Evolutionary conservation across 257 asterid genomes (phyloP).

Genomic region (Lavandula angustifolia): DNA sequence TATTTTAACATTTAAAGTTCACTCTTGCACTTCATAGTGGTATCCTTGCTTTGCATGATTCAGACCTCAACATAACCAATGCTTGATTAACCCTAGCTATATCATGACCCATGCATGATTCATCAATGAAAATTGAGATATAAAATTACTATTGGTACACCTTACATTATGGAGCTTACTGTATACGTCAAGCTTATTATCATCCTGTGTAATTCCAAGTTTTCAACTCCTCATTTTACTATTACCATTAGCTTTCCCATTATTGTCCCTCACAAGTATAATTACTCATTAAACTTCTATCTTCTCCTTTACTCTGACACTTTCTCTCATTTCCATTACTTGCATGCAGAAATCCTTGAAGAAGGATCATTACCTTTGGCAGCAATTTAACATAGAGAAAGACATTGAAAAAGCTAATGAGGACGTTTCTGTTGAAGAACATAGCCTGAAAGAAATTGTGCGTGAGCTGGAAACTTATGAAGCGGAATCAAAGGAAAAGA

Average conservation of each 20-base stretch:
- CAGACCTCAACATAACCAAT: slow-evolving; percentile 12
- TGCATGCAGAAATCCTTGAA: slow-evolving; percentile 75
- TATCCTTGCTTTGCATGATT: slow-evolving; percentile 1
- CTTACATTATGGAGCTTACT: neutral
- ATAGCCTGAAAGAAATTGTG: slow-evolving; percentile 71
- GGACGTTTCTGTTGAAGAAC: slow-evolving; percentile 78
- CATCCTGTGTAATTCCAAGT: neutral
- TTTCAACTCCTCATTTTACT: neutral
- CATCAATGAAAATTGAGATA: slow-evolving; percentile 1
- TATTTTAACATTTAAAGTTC: slow-evolving; percentile 20
- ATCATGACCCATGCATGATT: slow-evolving; percentile 5
- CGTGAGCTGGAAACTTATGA: slow-evolving; percentile 73
- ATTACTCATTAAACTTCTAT: neutral
- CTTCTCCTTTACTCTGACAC: neutral
- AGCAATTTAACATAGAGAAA: slow-evolving; percentile 73
- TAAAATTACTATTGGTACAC: slow-evolving; percentile 10
- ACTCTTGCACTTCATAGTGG: slow-evolving; percentile 4
- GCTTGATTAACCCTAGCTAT: slow-evolving; percentile 12
- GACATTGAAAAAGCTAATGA: slow-evolving; percentile 74
- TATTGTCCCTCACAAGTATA: neutral
- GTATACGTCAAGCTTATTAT: neutral
- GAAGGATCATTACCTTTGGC: slow-evolving; percentile 92
- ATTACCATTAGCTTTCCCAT: neutral
- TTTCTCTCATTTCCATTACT: slow-evolving; percentile 27
- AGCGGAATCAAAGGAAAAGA: slow-evolving; percentile 68